Evolutionary conservation across 2,329 filamentous ascomycete genomes (phyloP).

Genomic region (Dactylellina drechsleri): DNA sequence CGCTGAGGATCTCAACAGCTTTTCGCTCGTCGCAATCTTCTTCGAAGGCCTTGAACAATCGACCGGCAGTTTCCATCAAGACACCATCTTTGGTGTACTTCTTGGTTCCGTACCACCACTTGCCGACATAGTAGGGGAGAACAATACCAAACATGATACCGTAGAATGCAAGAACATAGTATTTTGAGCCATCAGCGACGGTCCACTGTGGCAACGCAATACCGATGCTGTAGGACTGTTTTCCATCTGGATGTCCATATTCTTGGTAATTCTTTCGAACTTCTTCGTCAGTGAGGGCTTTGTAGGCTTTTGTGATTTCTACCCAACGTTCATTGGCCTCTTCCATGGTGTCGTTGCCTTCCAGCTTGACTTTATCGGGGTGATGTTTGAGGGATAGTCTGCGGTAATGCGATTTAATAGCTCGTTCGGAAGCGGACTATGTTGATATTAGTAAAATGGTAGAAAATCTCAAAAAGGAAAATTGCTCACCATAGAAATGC

Average conservation of each 20-base stretch:
- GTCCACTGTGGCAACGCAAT: constrained; percentile 95
- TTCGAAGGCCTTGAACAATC: constrained; percentile 91
- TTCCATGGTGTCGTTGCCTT: constrained; percentile 92
- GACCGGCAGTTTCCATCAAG: constrained; percentile 90
- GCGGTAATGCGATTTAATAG: constrained; percentile 92
- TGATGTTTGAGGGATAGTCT: constrained; percentile 85
- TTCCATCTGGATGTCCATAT: constrained; percentile 95
- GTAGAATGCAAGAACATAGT: constrained; percentile 92
- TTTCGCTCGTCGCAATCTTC: constrained; percentile 83
- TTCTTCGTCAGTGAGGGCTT: constrained; percentile 96
- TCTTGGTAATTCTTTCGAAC: constrained; percentile 96
- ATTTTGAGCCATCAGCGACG: constrained; percentile 90
- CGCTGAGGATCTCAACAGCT: constrained; percentile 82
- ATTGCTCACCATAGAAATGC: constrained; percentile 75
- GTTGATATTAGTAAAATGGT: constrained; percentile 1
- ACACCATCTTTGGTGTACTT: constrained; percentile 92
- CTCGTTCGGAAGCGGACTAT: constrained; percentile 80
- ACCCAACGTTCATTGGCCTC: constrained; percentile 88
- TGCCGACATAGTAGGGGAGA: constrained; percentile 90
- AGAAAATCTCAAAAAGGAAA: not conserved
- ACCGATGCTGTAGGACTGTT: constrained; percentile 97
- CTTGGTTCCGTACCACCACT: constrained; percentile 99
- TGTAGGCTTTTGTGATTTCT: constrained; percentile 96
- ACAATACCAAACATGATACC: constrained; percentile 86
- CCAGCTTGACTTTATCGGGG: constrained; percentile 89